Evolutionary conservation across 148 eudicot species (phyloP).

Genomic region (Bassia scoparia): DNA sequence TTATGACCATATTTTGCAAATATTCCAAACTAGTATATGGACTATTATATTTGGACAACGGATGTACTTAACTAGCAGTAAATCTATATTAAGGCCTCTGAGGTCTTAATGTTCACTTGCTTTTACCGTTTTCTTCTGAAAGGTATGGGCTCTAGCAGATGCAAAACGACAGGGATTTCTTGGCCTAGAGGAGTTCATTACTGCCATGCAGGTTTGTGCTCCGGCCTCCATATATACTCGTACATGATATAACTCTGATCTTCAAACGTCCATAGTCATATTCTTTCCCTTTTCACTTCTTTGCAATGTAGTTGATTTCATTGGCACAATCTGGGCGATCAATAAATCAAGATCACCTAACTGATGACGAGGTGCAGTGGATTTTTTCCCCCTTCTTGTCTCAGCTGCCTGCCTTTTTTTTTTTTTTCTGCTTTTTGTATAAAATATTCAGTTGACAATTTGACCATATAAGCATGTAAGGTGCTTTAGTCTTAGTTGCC

Average conservation of each 20-base stretch:
- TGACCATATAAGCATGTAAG: too few relatives aligned
- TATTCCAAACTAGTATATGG: not conserved
- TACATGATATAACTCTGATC: not conserved
- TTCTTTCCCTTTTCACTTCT: constrained; percentile 1
- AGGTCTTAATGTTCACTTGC: not conserved
- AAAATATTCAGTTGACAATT: too few relatives aligned
- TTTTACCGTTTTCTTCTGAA: not conserved
- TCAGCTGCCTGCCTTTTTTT: not conserved
- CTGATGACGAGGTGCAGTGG: constrained; percentile 24
- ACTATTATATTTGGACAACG: not conserved
- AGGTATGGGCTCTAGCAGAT: constrained; percentile 92
- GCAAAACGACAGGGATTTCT: constrained; percentile 71
- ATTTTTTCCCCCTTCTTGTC: not conserved
- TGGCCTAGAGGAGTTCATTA: constrained; percentile 64
- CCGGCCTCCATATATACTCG: not conserved
- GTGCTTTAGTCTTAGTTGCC: too few relatives aligned
- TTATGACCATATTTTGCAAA: not conserved
- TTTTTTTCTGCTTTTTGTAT: too few relatives aligned
- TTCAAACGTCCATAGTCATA: not conserved
- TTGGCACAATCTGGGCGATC: constrained; percentile 71
- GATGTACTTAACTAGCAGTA: not conserved
- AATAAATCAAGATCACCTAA: constrained; percentile 48
- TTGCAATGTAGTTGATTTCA: constrained; percentile 50
- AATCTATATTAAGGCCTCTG: not conserved
- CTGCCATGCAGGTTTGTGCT: constrained; percentile 76